phyloP scores from a whole-genome alignment of 192 early-diverging fungal species.

The Gonapodya sp. region DNA sequence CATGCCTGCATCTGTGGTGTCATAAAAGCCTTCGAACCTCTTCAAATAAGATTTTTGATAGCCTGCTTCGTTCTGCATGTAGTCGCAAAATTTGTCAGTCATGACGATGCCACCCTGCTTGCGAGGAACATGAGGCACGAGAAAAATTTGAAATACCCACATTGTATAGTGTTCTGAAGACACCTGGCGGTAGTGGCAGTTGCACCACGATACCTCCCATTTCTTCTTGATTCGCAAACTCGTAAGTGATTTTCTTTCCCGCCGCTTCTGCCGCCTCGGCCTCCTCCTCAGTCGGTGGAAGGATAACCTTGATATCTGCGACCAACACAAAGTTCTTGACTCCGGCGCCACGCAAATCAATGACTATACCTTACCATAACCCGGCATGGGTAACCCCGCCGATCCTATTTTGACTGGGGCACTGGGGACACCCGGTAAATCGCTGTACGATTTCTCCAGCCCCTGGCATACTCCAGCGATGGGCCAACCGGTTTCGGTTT shows the following conservation, averaged over 20 bases:
- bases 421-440: conserved; percentile 20
- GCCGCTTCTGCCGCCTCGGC: background rate
- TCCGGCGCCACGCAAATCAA: background rate
- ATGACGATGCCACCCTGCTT: too few relatives aligned
- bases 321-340: background rate
- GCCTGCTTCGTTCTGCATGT: conserved; percentile 53
- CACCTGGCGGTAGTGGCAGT: conserved; percentile 70
- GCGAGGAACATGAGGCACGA: too few relatives aligned
- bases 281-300: background rate
- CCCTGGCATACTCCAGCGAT: conserved; percentile 65
- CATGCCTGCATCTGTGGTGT: conserved; percentile 74
- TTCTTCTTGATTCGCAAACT: conserved; percentile 36
- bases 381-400: conserved; percentile 71
- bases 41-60: conserved; percentile 54
- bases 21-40: conserved; percentile 67
- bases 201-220: conserved; percentile 71
- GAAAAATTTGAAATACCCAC: background rate
- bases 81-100: too few relatives aligned
- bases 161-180: conserved; percentile 59
- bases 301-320: conserved; percentile 46
- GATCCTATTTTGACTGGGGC: conserved; percentile 43
- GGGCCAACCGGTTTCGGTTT: conserved; percentile 77
- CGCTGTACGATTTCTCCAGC: conserved; percentile 16
- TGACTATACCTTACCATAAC: conserved; percentile 25
- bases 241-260: conserved; percentile 13